Base-by-base conservation (phyloP, 2,329 filamentous ascomycete species). In the Karstenula rhodostoma region DNA sequence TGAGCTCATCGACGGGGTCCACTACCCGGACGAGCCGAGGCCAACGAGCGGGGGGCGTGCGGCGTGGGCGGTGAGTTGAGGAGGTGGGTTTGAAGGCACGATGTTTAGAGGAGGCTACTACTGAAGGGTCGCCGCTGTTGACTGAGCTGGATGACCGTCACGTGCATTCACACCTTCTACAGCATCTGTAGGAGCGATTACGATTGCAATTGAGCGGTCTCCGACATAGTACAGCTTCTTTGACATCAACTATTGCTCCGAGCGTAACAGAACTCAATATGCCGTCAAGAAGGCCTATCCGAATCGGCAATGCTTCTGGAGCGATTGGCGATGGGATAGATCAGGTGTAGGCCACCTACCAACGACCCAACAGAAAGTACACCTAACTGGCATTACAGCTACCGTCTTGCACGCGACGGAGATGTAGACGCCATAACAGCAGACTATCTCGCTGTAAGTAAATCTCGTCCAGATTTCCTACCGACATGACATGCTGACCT, bases 351-450 rank as follows among this genome's bases (percentile, higher is more conserved):
- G 47, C 46, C 9, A 29, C 33, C 17, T n/a, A 29, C 46, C 10
- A 40, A 7, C 2, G 27, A 12, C 6, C 17, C 4, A 17, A 12
- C 19, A 43, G 22, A 27, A 43, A 19, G 12, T 1, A 46, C 3
- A 27, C 27, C 50, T 55, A 23, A 55, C 13, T 10, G 12, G 29
- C 29, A 15, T 9, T 3, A 22, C 23, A 57, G 46, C 27, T 81
- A 78, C 67, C 80, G 80, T 44, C 75, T 80, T 51, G 57, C 59
- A 6, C 87, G 89, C 63, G 89, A 93, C 73, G 89, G 92, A 67
- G 92, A 89, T 74, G 87, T 94, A 70, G 93, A 96, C 79, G 91
- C 94, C 78, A 87, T 95, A 49, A 74, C 72, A 17, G 76, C 74
- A 9, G 76, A 78, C 60, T 78, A 77, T 67, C 68, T 78, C 6